Conservation (phyloP, 352 stramenopile species). For the Phytophthora constricta region DNA sequence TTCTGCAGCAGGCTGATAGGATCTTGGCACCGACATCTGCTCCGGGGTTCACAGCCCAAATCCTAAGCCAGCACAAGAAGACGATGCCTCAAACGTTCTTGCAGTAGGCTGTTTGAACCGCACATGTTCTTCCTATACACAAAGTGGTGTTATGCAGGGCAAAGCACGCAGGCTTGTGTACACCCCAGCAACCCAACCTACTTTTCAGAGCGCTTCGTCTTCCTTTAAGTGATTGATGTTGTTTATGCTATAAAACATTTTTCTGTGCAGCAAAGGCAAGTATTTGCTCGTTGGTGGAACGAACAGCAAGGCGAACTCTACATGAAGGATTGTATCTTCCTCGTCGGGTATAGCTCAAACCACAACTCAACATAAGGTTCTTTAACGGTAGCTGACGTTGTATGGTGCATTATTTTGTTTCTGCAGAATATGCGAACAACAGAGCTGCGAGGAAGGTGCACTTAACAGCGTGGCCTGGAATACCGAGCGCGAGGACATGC, state of each 20-base stretch:
- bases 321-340: conserved; percentile 87
- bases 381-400: background rate
- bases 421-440: conserved; percentile 75
- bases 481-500: conserved; percentile 93
- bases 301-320: conserved; percentile 90
- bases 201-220: conserved; percentile 87
- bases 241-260: background rate
- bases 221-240: background rate
- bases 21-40: conserved; percentile 95
- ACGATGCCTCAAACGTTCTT: conserved; percentile 82
- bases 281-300: conserved; percentile 92
- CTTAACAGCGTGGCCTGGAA: conserved; percentile 94
- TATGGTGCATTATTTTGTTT: no score
- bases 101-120: conserved; percentile 95
- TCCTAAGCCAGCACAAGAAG: conserved; percentile 88
- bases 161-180: conserved; percentile 93
- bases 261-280: conserved; percentile 75
- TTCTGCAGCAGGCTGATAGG: conserved; percentile 91
- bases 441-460: conserved; percentile 88
- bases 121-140: conserved; percentile 92
- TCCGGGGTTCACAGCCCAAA: conserved; percentile 95
- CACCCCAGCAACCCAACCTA: conserved; percentile 90
- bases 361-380: background rate
- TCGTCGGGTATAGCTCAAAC: conserved; percentile 49
- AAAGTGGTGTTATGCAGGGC: conserved; percentile 82